A percentile compares a stretch with the other conserved stretches of the same genome.
phyloP scores from a whole-genome alignment of 805 yeast genomes.

The Sugiyamaella marilandica region DNA sequence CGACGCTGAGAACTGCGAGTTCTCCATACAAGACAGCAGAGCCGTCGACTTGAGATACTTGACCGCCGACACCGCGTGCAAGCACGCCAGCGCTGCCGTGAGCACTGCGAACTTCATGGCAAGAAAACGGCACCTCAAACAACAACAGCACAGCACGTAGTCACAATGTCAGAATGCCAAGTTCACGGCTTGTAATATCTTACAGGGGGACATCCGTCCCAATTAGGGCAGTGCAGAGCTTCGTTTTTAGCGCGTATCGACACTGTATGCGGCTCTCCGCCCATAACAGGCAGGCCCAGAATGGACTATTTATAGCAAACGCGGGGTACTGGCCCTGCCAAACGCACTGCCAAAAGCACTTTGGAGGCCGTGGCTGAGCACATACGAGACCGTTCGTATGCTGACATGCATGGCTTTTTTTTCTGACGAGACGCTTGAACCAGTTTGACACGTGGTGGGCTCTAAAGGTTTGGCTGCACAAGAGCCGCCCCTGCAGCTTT shows the following conservation, averaged over 20 bases:
- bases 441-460: no score
- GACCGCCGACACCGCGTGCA: conserved; percentile 26
- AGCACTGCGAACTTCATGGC: conserved; percentile 1
- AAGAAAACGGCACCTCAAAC: not conserved
- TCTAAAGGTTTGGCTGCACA: no score
- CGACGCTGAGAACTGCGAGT: conserved; percentile 82
- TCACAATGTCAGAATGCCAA: not conserved
- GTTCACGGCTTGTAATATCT: not conserved
- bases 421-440: no score
- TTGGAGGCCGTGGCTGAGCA: no score
- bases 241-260: not conserved
- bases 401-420: no score
- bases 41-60: conserved; percentile 49
- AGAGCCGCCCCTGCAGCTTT: no score
- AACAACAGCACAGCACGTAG: no score
- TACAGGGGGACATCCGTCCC: not conserved
- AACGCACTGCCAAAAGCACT: not conserved
- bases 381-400: no score
- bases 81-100: not conserved
- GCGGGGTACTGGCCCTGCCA: not conserved
- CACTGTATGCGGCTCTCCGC: not conserved
- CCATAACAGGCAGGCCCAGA: not conserved
- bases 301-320: conserved; percentile 3
- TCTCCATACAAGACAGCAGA: conserved; percentile 84
- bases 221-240: not conserved